phyloP scores from a whole-genome alignment of 306 rosid species.

The Spatholobus suberectus region DNA sequence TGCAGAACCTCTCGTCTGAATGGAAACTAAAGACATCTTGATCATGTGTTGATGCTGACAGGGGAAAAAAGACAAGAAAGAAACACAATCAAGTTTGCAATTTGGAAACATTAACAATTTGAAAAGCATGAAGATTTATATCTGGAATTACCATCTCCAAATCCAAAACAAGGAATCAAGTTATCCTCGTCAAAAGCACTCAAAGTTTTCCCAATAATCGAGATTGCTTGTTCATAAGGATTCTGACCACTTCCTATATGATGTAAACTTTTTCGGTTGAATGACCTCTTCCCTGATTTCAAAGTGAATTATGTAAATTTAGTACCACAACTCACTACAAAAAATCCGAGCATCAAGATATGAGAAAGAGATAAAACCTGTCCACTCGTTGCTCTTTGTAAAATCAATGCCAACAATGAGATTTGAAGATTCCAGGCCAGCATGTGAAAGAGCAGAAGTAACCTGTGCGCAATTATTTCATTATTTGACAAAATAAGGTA shows the following conservation, averaged over 20 bases:
- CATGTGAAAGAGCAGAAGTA: constrained; percentile 76
- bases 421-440: constrained; percentile 94
- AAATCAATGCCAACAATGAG: constrained; percentile 93
- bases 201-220: constrained; percentile 84
- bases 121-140: constrained; percentile 21
- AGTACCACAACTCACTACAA: constrained; percentile 4
- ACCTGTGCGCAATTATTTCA: constrained; percentile 61
- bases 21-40: constrained; percentile 80
- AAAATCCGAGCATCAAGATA: constrained; percentile 38
- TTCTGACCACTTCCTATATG: constrained; percentile 70
- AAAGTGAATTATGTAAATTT: constrained; percentile 24
- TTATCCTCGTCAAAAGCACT: constrained; percentile 84
- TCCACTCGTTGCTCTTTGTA: constrained; percentile 97
- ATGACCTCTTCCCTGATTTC: constrained; percentile 73
- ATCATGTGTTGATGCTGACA: constrained; percentile 81
- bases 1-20: constrained; percentile 60
- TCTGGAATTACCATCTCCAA: constrained; percentile 79
- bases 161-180: constrained; percentile 90
- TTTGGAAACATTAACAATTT: constrained; percentile 16
- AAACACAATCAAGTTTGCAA: constrained; percentile 20
- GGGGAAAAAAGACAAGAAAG: not conserved
- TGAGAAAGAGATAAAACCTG: constrained; percentile 59
- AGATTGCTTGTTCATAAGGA: constrained; percentile 87
- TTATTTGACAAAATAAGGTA: constrained; percentile 37
- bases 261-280: constrained; percentile 84